Evolutionary conservation across 1,284 basidiomycete species (phyloP), one percentile per base, ranked within the genome.

Genomic region (Sanghuangporus baumii): DNA sequence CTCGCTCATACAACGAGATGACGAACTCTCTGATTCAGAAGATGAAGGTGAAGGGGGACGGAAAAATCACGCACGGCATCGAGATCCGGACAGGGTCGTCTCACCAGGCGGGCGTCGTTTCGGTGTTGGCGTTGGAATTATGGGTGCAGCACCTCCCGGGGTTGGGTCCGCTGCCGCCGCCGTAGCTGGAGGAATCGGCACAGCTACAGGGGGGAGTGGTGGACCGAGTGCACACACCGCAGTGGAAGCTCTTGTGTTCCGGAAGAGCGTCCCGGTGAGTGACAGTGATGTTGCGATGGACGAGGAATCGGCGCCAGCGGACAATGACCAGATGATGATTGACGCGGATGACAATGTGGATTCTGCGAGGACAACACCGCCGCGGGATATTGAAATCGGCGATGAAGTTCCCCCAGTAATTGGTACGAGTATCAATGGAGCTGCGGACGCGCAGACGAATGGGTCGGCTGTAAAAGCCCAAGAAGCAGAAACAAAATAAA

Each of bases 31-130:
- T 6, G 90, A 93, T 71, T 93, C 91, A 1, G 90, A 93, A 66
- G 89, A 95, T 71, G 93, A 95, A 74, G 93, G 91, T 16, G 89
- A 91, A 70, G 91, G 88, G 40, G 87, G 85, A 9, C 81, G 91
- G 58, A 79, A 86, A 63, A 81, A 94, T 68, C 85, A 87, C 65
- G 75, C 81, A 6, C 77, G 77, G 48, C 83, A 88, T 71, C 79
- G 80, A 18, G 80, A 84, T 37, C 74, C 74, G 18, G 83, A 82
- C 47, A 80, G 79, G 57, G 74, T 69, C 14, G 62, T 60, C 6
- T 57, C 67, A 31, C 59, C 61, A 3, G 55, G 69, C 34, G 71
- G 76, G 2, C 81, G 84, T 58, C 84, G 86, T 68, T 88, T 86
- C 65, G 85, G 85, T 23, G 82, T 88, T 65, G 83, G 84, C 26